Evolutionary conservation across 2,329 filamentous ascomycete genomes (phyloP), one percentile per base, ranked within the genome.

Genomic region (Aspergillus intermedius): DNA sequence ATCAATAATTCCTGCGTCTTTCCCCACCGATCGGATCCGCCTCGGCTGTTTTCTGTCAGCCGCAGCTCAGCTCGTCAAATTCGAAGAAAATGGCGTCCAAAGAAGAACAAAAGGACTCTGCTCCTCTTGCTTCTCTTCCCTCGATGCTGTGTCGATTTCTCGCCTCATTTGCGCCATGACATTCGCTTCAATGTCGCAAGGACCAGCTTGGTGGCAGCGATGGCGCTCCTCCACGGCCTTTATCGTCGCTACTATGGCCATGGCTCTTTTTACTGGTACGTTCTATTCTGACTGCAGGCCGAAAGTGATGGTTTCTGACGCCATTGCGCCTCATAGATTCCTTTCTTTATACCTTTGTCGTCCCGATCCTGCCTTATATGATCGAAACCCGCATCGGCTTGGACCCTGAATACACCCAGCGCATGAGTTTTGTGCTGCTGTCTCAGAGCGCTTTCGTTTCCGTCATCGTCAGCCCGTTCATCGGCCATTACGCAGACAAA

Each of bases 271-370:
- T n/a, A 54, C 58, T 2, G 58, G 56, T 58, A 49, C 9, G 22
- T 17, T 22, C 6, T 19, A 4, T 21, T 15, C 12, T 22, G 12
- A 25, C 5, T 13, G 40, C 4, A 21, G 17, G 9, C n/a, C n/a
- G 7, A 13, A n/a, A 37, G 6, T 13, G 13, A 8, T 12, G 40
- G 7, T 19, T 22, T 12, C 17, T 9, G 8, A 42, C 10, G 7
- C 5, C 8, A 4, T 30, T 17, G 32, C 25, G 21, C 3, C 22
- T 40, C 10, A 17, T 46, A 65, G 62, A 65, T 40, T 54, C 54
- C 10, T 64, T 63, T 17, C 54, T 65, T 1, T 64, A 61, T 44
- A 54, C 54, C 9, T 65, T 65, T 28, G 47, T 66, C n/a, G 58
- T 66, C 1, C 62, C 63, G 2, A 60, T 66, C 35, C 56, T 67